Evolutionary conservation across 2,329 filamentous ascomycete genomes (phyloP).

Genomic region (Penicillium sp.): DNA sequence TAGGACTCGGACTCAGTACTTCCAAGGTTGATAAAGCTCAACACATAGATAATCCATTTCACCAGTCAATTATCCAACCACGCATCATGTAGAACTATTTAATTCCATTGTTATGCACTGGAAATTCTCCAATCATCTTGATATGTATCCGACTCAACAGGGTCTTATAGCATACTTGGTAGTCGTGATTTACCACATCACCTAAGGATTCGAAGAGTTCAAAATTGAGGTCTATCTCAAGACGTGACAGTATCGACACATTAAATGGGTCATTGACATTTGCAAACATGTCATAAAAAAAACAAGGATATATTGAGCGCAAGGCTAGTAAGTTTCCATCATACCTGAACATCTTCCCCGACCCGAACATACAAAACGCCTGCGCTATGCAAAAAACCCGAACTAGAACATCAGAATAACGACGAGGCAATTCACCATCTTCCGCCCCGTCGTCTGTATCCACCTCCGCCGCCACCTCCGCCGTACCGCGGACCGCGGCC

Average conservation of each 20-base stretch:
- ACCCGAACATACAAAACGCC: conserved; percentile 41
- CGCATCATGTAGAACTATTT: no score
- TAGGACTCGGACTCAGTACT: no score
- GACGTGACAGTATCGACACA: not conserved
- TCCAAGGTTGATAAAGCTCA: no score
- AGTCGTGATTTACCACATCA: no score
- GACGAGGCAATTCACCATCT: conserved; percentile 39
- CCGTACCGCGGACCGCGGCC: conserved; percentile 49
- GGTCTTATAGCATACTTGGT: no score
- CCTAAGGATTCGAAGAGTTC: no score
- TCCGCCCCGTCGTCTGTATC: conserved; percentile 48
- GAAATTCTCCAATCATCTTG: no score
- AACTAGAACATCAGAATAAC: conserved; percentile 10
- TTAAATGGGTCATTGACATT: conserved; percentile 1
- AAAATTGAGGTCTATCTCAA: no score
- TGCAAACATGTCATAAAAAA: not conserved
- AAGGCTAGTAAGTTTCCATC: conserved; percentile 27
- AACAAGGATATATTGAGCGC: conserved; percentile 25
- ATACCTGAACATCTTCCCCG: conserved; percentile 30
- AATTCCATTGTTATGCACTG: no score
- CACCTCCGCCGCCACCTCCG: conserved; percentile 51
- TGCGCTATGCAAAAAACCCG: conserved; percentile 46
- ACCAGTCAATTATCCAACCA: no score
- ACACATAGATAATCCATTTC: no score
- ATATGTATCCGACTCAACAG: no score